A percentile compares a stretch with the other conserved stretches of the same genome.
Evolutionary conservation across 2,329 filamentous ascomycete genomes (phyloP).

Genomic region (Fusarium hostae): DNA sequence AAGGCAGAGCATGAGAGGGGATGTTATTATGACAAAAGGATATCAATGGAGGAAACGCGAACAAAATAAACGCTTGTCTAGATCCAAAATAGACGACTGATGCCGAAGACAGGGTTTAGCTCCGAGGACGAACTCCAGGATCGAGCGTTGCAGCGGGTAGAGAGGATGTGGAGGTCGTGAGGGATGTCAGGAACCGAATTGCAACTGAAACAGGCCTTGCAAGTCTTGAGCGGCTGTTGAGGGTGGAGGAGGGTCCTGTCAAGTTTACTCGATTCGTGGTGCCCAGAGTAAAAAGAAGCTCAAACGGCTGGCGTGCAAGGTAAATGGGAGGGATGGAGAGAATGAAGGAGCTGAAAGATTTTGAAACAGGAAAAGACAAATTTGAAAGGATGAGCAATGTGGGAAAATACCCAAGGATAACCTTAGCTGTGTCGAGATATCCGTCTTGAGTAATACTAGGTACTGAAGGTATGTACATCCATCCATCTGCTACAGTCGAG

Average conservation of each 20-base stretch:
- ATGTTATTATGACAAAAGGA: conserved; percentile 12
- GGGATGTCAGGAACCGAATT: conserved; percentile 25
- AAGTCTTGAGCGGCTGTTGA: conserved; percentile 11
- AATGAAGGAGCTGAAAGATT: conserved; percentile 13
- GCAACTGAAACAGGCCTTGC: conserved; percentile 21
- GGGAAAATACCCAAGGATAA: conserved; percentile 12
- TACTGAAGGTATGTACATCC: conserved; percentile 39
- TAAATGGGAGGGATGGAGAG: conserved; percentile 14
- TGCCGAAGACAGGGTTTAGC: conserved; percentile 30
- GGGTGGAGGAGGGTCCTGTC: conserved; percentile 23
- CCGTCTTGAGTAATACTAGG: conserved; percentile 55
- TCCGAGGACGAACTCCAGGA: conserved; percentile 29
- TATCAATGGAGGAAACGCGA: conserved; percentile 25
- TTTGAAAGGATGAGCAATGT: conserved; percentile 7
- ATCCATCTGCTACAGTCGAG: conserved; percentile 59
- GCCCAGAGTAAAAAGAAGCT: conserved; percentile 8
- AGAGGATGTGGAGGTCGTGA: conserved; percentile 28
- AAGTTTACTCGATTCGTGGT: conserved; percentile 23
- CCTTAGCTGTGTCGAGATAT: conserved; percentile 42
- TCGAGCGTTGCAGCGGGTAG: conserved; percentile 29
- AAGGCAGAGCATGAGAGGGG: conserved; percentile 18
- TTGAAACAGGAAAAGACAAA: conserved; percentile 27
- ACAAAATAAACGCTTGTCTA: conserved; percentile 41
- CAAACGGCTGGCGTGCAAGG: conserved; percentile 3
- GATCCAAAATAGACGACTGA: conserved; percentile 35